Percentiles rank a stretch among this genome's conserved stretches.
These are phyloP conservation scores for Linum tenue DNA, from an alignment of 345 rosid species.

Conservation along the genomic window DNA sequence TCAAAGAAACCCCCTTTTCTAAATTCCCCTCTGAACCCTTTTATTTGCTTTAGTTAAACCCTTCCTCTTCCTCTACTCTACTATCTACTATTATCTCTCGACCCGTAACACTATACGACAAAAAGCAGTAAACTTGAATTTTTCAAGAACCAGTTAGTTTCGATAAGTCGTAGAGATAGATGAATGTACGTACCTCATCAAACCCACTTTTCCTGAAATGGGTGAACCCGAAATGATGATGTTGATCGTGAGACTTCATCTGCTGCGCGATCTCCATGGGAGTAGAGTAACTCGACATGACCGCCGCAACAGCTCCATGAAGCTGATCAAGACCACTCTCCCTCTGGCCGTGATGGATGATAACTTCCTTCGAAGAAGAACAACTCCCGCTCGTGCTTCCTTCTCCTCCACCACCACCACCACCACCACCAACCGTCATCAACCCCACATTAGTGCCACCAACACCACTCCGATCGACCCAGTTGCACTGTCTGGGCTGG, in stretches of 20 bases:
- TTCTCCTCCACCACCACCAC: background rate
- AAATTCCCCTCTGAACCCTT: conserved; percentile 7
- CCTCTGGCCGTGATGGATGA: conserved; percentile 18
- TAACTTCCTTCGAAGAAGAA: conserved; percentile 60
- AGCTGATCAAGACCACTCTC: conserved; percentile 21
- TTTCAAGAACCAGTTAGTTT: background rate
- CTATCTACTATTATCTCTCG: conserved; percentile 7
- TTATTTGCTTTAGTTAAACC: background rate
- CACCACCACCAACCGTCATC: conserved; percentile 27
- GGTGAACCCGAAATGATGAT: conserved; percentile 54
- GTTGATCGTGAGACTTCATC: conserved; percentile 47
- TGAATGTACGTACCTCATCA: conserved; percentile 56
- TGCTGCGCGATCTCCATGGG: conserved; percentile 50
- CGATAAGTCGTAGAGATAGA: background rate
- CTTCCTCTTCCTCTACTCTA: background rate
- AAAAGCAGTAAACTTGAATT: background rate
- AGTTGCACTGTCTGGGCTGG: conserved; percentile 92
- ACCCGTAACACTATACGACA: too few species aligned
- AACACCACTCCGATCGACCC: conserved; percentile 46
- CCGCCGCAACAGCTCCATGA: conserved; percentile 25
- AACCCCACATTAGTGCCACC: conserved; percentile 37
- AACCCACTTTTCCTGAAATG: conserved; percentile 58
- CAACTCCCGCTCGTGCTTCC: conserved; percentile 29
- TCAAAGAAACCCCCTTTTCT: conserved; percentile 19
- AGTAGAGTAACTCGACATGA: conserved; percentile 39